These are phyloP conservation scores for Pseudoperonospora humuli DNA, from an alignment of 352 stramenopile genomes.

Conservation along the genomic window DNA sequence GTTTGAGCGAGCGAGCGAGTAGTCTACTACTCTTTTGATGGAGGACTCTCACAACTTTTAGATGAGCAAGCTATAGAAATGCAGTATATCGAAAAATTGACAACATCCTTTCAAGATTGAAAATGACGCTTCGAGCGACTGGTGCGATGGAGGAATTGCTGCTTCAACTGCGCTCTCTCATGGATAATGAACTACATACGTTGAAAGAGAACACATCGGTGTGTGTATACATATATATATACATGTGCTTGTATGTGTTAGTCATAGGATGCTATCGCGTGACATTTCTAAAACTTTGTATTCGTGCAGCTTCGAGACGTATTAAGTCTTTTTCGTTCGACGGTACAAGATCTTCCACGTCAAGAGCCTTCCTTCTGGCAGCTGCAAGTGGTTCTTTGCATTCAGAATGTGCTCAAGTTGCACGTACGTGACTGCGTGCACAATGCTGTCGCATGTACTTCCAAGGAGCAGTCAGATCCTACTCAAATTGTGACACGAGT, in stretches of 20 bases:
- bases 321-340: conserved; percentile 26
- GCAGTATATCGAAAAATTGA: too few relatives aligned
- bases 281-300: conserved; percentile 1
- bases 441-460: background rate
- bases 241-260: background rate
- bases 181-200: conserved; percentile 28
- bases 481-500: background rate
- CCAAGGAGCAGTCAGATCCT: conserved; percentile 2
- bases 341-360: conserved; percentile 18
- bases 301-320: conserved; percentile 28
- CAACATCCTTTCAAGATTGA: too few relatives aligned
- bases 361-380: conserved; percentile 54
- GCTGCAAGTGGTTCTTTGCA: conserved; percentile 33
- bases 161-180: conserved; percentile 27
- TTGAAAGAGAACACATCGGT: conserved; percentile 33
- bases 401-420: conserved; percentile 20
- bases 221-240: background rate
- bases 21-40: too few relatives aligned
- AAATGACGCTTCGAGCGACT: conserved; percentile 6
- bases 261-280: background rate
- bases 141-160: conserved; percentile 41
- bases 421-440: conserved; percentile 6
- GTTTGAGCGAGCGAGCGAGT: too few relatives aligned
- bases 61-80: too few relatives aligned
- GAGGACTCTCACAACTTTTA: too few relatives aligned